Evolutionary conservation across 2,329 filamentous ascomycete species (phyloP).

Genomic region (Zymoseptoria passerinii): DNA sequence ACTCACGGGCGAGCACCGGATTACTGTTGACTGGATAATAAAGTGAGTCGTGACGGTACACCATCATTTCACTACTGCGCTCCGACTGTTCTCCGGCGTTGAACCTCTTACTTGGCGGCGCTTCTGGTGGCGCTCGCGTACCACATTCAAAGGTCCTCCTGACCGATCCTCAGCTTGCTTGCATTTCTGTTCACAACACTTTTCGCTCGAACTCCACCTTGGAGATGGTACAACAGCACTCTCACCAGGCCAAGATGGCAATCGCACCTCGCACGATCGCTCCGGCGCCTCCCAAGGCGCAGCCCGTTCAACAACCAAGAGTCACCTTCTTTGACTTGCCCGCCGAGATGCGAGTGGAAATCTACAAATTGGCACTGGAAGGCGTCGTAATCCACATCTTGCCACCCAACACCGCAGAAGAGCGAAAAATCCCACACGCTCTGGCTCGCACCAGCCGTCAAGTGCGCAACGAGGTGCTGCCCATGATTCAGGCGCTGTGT

Average conservation of each 20-base stretch:
- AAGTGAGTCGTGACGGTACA: background rate
- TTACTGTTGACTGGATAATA: background rate
- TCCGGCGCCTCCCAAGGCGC: slow-evolving; percentile 13
- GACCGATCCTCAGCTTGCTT: background rate
- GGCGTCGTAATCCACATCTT: slow-evolving; percentile 26
- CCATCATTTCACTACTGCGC: background rate
- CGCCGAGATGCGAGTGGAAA: slow-evolving; percentile 26
- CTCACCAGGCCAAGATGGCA: slow-evolving; percentile 5
- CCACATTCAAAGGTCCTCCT: slow-evolving; percentile 6
- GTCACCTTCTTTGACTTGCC: slow-evolving; percentile 26
- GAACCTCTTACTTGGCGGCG: slow-evolving; percentile 1
- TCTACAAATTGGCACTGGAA: slow-evolving; percentile 26
- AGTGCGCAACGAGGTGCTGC: slow-evolving; percentile 26
- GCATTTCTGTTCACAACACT: background rate
- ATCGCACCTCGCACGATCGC: slow-evolving; percentile 11
- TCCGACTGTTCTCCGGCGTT: background rate
- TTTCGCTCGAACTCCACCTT: slow-evolving; percentile 1
- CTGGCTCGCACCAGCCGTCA: slow-evolving; percentile 21
- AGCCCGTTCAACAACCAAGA: slow-evolving; percentile 4
- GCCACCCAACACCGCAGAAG: slow-evolving; percentile 12
- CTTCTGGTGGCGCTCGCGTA: slow-evolving; percentile 6
- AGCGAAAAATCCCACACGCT: slow-evolving; percentile 18
- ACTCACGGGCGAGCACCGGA: background rate
- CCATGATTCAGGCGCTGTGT: slow-evolving; percentile 25
- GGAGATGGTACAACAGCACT: background rate